Conservation (phyloP, 305 asterid species). For the Withania somnifera region DNA sequence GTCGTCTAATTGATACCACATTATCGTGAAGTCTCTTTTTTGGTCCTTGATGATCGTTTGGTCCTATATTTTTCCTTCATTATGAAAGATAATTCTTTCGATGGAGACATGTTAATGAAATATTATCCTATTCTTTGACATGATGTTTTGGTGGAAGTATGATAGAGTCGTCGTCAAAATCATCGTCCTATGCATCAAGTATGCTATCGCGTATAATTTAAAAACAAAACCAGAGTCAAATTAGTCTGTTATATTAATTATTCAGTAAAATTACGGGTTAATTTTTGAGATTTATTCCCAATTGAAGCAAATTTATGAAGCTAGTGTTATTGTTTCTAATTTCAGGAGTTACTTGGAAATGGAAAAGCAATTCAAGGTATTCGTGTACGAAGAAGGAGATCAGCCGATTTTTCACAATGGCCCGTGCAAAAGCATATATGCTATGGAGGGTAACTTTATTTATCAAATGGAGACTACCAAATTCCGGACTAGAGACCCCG, state of each 20-base stretch:
- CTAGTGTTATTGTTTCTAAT: neutral
- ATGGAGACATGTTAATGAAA: neutral
- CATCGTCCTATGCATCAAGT: neutral
- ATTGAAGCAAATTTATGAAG: neutral
- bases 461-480: constrained; percentile 44
- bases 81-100: neutral
- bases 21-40: neutral
- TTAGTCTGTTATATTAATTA: neutral
- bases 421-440: constrained; percentile 74
- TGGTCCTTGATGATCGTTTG: neutral
- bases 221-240: neutral
- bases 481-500: constrained; percentile 58
- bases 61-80: neutral
- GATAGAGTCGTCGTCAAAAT: neutral
- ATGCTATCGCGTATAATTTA: neutral
- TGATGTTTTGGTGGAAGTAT: neutral
- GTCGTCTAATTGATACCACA: neutral
- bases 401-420: constrained; percentile 86
- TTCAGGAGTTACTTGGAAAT: constrained; percentile 77
- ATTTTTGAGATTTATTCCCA: neutral
- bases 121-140: neutral
- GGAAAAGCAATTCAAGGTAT: constrained; percentile 64
- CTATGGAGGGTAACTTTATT: constrained; percentile 77
- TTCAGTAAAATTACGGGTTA: neutral
- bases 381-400: constrained; percentile 73